Evolutionary conservation across 208 protist genomes (phyloP).

Genomic region (Leishmania martiniquensis): DNA sequence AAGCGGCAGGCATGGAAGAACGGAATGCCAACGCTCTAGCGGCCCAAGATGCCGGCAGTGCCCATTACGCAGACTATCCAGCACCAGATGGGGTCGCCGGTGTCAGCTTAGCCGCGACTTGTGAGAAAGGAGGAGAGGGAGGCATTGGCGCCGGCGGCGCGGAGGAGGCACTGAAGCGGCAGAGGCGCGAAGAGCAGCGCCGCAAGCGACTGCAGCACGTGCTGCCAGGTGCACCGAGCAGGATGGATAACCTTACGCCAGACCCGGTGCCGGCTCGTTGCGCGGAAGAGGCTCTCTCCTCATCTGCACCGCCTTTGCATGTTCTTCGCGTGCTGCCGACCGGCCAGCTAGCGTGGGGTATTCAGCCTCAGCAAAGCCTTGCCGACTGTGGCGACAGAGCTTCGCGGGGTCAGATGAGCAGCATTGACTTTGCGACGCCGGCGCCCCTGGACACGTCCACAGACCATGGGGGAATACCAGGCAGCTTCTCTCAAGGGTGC

Average conservation of each 20-base stretch:
- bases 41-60: background rate
- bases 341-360: background rate
- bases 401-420: conserved; percentile 32
- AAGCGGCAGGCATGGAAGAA: conserved; percentile 25
- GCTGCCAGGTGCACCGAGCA: conserved; percentile 9
- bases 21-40: background rate
- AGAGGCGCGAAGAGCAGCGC: conserved; percentile 20
- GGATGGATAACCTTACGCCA: conserved; percentile 21
- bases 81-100: background rate
- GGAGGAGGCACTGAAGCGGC: conserved; percentile 17
- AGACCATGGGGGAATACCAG: conserved; percentile 2
- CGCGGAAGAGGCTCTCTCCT: background rate
- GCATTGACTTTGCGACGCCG: conserved; percentile 30
- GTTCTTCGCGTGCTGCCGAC: background rate
- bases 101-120: no score
- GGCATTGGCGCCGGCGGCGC: background rate
- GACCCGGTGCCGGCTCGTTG: conserved; percentile 10
- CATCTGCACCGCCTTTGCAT: background rate
- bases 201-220: conserved; percentile 11
- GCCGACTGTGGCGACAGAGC: background rate
- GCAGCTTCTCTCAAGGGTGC: conserved; percentile 6
- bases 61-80: background rate
- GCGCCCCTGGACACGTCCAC: conserved; percentile 26
- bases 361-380: background rate
- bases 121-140: background rate